A percentile compares a stretch with the other conserved stretches of the same genome.
Conservation (phyloP, 78 protist species). For the Dictyostelium purpureum region DNA sequence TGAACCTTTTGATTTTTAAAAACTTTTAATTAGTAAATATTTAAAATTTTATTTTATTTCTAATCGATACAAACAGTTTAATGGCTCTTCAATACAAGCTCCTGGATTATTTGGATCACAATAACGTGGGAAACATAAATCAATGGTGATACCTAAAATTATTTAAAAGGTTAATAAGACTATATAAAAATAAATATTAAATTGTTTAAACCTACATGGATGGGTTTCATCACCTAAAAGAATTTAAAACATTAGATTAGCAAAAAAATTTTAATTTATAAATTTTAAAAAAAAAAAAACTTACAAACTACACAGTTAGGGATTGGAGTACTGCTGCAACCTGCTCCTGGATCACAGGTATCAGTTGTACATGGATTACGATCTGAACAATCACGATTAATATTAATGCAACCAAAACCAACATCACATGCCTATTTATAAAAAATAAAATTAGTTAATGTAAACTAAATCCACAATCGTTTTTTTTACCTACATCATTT, state of each 20-base stretch:
- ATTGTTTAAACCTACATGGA: too few species aligned
- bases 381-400: not conserved
- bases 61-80: too few species aligned
- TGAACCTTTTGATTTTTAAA: too few species aligned
- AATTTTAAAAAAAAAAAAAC: too few species aligned
- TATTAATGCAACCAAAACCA: not conserved
- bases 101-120: not conserved
- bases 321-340: not conserved
- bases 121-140: not conserved
- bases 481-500: not conserved
- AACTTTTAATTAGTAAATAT: too few species aligned
- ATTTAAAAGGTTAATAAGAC: not conserved
- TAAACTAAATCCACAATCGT: not conserved
- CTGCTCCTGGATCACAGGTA: not conserved
- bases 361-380: conserved; percentile 10
- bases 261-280: too few species aligned
- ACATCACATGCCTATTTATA: not conserved
- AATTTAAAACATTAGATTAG: too few species aligned
- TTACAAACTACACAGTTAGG: not conserved
- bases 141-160: not conserved
- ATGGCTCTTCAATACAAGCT: not conserved
- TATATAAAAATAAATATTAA: too few species aligned
- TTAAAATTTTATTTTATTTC: too few species aligned
- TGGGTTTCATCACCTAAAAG: too few species aligned
- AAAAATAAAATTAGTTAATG: too few species aligned